Evolutionary conservation across 1,284 basidiomycete species (phyloP), one percentile per base, ranked within the genome.

Genomic region (Ceratobasidium sp.): DNA sequence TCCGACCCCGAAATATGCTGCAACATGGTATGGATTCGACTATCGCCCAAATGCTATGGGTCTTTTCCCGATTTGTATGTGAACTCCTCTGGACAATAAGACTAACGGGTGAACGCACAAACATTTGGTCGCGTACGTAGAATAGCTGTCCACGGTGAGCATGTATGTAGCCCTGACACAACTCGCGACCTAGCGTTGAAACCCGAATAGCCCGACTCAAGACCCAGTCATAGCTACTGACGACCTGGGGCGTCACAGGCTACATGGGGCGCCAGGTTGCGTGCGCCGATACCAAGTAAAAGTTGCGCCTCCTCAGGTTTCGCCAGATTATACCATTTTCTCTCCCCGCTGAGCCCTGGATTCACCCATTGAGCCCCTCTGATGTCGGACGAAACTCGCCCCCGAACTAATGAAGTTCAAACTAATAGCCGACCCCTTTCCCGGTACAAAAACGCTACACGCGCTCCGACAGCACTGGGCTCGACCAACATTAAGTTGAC

Each of bases 181-280:
- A 49, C 63, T 27, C 63, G 43, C 7, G 63, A 48, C 7, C 61
- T 63, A 16, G 43, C 22, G 31, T 58, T 29, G 3, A n/a, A n/a
- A 29, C 22, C 16, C 5, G 22, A 27, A 58, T n/a, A 27, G 7
- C 14, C 3, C 24, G 24, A n/a, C 4, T 22, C 16, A 51, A 5
- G 58, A 2, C 39, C 22, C 7, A 14, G 37, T 27, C n/a, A 7
- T 3, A 24, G 9, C 8, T n/a, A 63, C 61, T 24, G 24, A 65
- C 63, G 27, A 48, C 63, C 34, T 65, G 63, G 46, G 51, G 63
- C 63, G 51, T 65, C 14, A 65, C 63, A 11, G 63, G 63, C 63
- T 65, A 34, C 16, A 34, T 39, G 24, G 8, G 51, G 63, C 9
- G n/a, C 11, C 27, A 51, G 7, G 2, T 22, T 37, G 14, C 14